These are phyloP conservation scores for Clarireedia monteithiana DNA, from an alignment of 2,329 filamentous ascomycete genomes.

Conservation along the genomic window DNA sequence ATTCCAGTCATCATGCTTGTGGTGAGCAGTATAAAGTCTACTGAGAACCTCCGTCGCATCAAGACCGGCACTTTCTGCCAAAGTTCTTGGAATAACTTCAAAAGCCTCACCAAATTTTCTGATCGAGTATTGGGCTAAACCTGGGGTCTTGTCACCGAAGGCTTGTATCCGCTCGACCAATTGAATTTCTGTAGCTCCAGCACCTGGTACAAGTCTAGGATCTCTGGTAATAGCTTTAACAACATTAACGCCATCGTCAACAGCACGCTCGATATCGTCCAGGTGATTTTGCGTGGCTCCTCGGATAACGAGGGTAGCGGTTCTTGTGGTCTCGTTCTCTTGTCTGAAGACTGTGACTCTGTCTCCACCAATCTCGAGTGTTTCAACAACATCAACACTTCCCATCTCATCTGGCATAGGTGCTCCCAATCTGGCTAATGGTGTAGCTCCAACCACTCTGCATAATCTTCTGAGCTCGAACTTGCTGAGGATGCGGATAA, in stretches of 20 bases:
- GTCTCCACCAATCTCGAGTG: slow-evolving; percentile 94
- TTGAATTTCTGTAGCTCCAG: slow-evolving; percentile 90
- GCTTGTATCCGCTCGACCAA: slow-evolving; percentile 86
- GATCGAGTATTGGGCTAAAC: slow-evolving; percentile 91
- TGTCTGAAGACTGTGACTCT: slow-evolving; percentile 97
- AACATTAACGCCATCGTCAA: slow-evolving; percentile 97
- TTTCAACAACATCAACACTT: slow-evolving; percentile 88
- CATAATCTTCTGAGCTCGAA: slow-evolving; percentile 94
- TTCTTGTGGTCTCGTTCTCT: slow-evolving; percentile 86
- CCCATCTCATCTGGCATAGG: slow-evolving; percentile 99
- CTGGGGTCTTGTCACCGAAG: slow-evolving; percentile 85
- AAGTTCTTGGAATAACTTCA: slow-evolving; percentile 87
- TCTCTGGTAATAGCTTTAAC: slow-evolving; percentile 98
- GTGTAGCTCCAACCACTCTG: slow-evolving; percentile 91
- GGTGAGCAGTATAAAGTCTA: slow-evolving; percentile 85
- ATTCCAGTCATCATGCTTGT: slow-evolving; percentile 79
- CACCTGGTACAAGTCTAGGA: slow-evolving; percentile 81
- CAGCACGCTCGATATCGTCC: slow-evolving; percentile 91
- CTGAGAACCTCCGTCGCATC: slow-evolving; percentile 97
- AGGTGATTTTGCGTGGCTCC: slow-evolving; percentile 97
- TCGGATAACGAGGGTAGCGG: slow-evolving; percentile 86
- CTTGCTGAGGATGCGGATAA: slow-evolving; percentile 96
- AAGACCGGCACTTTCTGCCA: slow-evolving; percentile 90
- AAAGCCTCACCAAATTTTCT: slow-evolving; percentile 97
- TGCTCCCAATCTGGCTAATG: slow-evolving; percentile 88